Conservation (phyloP, 1,139 yeast species). For the Diutina ranongensis region DNA sequence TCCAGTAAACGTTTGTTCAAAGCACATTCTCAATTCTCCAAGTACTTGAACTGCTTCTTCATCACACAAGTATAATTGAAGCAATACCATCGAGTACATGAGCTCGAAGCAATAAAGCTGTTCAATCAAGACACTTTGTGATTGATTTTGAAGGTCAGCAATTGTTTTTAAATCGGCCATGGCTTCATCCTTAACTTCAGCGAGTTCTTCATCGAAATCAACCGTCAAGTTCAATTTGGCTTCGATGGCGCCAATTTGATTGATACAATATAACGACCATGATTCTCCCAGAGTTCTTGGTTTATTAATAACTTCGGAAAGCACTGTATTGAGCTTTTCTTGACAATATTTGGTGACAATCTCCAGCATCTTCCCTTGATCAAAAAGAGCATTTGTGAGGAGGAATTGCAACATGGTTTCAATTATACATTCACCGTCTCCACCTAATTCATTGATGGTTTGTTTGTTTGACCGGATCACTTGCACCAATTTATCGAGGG, state of each 20-base stretch:
- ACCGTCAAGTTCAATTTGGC: conserved; percentile 20
- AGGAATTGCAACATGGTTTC: conserved; percentile 40
- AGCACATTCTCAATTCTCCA: conserved; percentile 55
- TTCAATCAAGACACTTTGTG: conserved; percentile 11
- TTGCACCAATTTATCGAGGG: conserved; percentile 52
- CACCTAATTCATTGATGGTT: conserved; percentile 13
- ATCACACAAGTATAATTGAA: conserved; percentile 73
- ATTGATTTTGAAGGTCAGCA: conserved; percentile 15
- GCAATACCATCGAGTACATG: conserved; percentile 62
- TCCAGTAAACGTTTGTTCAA: conserved; percentile 22
- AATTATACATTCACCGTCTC: conserved; percentile 23
- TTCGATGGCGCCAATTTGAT: conserved; percentile 19
- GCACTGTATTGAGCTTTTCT: conserved; percentile 54
- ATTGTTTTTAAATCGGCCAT: conserved; percentile 38
- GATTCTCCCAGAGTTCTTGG: conserved; percentile 34
- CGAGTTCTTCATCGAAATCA: conserved; percentile 45
- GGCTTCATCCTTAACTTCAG: conserved; percentile 38
- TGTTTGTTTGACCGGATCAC: conserved; percentile 38
- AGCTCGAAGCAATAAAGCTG: conserved; percentile 46
- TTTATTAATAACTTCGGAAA: conserved; percentile 44
- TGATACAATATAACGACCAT: conserved; percentile 45
- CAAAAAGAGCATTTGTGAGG: conserved; percentile 46
- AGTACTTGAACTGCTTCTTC: conserved; percentile 69
- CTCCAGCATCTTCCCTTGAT: not conserved
- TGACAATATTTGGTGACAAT: conserved; percentile 12